Evolutionary conservation across 495 filamentous ascomycete genomes (phyloP), one percentile per base, ranked within the genome.

Genomic region (Neurospora terricola): DNA sequence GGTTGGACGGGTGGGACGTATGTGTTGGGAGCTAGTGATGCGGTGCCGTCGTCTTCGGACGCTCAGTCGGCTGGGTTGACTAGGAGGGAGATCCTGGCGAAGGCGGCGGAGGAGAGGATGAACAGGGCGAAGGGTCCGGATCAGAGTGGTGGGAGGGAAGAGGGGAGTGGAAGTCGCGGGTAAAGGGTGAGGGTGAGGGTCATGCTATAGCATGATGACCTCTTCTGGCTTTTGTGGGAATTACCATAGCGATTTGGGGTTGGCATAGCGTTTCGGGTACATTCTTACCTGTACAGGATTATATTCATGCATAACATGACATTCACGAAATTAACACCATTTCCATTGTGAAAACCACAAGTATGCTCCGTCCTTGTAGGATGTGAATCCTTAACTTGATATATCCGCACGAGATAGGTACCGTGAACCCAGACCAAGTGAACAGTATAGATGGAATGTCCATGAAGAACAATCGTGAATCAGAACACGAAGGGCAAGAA

Each of bases 1-100:
- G 93, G 93, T 1, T 97, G 95, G 96, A 89, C 85, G 0, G 96
- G 96, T 10, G 96, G 95, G 3, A 89, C 91, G 83, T 97, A 92
- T 83, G 91, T 93, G 66, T 97, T 39, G 94, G 87, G 88, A 5
- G 82, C 81, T 11, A 78, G 80, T 18, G 77, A 77, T 5, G 80
- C 80, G 54, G 69, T 73, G 14, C 54, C 54, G 12, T 66, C 27
- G 72, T n/a, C 66, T 34, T 23, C 27, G 8, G 30, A 34, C 4
- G 77, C 73, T 72, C 70, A 72, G 77, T 74, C 73, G 77, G 75
- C 48, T 74, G 78, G 77, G 21, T 69, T 82, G 74, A 80, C 73
- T 74, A 83, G 90, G 74, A 87, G 91, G 74, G 94, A 96, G 79
- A 87, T 93, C 45, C 78, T 96, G 73, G 92, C 92, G 1, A 88